Conservation (phyloP, 2,329 filamentous ascomycete species). For the Fusarium agapanthi region DNA sequence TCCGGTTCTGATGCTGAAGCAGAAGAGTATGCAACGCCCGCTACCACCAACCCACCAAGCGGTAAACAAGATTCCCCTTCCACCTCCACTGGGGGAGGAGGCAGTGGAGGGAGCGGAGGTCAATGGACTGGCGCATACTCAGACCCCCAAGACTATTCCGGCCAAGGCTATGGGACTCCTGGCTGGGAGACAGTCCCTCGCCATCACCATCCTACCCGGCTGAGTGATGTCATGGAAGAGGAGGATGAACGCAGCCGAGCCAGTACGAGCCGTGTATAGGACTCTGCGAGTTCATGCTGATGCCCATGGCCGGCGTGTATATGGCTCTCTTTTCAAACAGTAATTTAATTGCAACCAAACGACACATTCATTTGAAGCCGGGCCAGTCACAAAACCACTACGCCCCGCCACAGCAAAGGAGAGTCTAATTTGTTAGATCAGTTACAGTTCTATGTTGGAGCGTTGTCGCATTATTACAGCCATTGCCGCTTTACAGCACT, state of each 20-base stretch:
- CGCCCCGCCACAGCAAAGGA: conserved; percentile 5
- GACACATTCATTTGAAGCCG: conserved; percentile 6
- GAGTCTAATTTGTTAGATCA: conserved; percentile 4
- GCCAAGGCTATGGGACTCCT: conserved; percentile 70
- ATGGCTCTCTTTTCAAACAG: conserved; percentile 9
- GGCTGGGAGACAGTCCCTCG: conserved; percentile 81
- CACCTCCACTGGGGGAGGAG: conserved; percentile 43
- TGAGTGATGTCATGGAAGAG: conserved; percentile 89
- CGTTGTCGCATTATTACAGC: conserved; percentile 30
- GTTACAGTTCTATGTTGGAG: conserved; percentile 21
- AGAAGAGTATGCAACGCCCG: conserved; percentile 67
- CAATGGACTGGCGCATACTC: conserved; percentile 57
- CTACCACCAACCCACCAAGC: conserved; percentile 53
- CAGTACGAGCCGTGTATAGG: conserved; percentile 65
- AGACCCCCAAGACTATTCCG: conserved; percentile 68
- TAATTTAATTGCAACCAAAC: conserved; percentile 22
- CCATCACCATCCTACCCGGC: conserved; percentile 86
- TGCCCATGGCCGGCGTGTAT: conserved; percentile 28
- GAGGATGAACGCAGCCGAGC: conserved; percentile 84
- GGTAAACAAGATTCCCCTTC: conserved; percentile 46
- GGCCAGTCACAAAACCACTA: neutral
- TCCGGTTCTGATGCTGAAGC: conserved; percentile 59
- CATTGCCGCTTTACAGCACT: conserved; percentile 22
- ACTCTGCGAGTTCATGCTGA: conserved; percentile 24
- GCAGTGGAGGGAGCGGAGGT: conserved; percentile 50